Percentiles rank a stretch among this genome's conserved stretches.
Conservation (phyloP, 441 rosid species). For the Erysimum pusillum region DNA sequence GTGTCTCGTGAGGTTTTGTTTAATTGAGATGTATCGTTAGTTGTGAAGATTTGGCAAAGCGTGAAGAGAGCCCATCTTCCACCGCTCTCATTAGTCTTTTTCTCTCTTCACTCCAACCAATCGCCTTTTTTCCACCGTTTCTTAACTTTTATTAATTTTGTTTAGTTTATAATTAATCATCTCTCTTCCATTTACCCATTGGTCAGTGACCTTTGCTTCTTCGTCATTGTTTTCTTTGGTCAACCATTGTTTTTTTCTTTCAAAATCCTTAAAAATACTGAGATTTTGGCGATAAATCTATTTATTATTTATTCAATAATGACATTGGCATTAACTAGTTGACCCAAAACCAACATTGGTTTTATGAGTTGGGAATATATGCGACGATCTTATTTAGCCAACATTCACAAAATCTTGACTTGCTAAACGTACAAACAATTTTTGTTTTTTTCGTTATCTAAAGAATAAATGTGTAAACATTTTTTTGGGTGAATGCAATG, state of each 20-base stretch:
- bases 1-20: conserved; percentile 32
- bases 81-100: conserved; percentile 13
- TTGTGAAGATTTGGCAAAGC: conserved; percentile 35
- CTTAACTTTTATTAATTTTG: background rate
- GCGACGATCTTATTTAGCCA: background rate
- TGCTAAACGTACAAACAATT: background rate
- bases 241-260: background rate
- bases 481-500: conserved; percentile 6
- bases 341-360: too few relatives aligned
- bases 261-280: background rate
- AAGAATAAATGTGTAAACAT: background rate
- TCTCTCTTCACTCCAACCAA: conserved; percentile 19
- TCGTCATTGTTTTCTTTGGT: background rate
- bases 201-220: background rate
- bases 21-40: conserved; percentile 9
- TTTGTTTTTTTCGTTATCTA: background rate
- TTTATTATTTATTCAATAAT: too few relatives aligned
- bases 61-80: conserved; percentile 36
- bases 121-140: background rate
- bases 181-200: background rate
- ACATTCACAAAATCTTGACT: background rate
- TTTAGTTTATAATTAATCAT: background rate
- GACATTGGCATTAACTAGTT: too few relatives aligned
- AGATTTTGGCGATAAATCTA: background rate
- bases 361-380: background rate